phyloP scores from a whole-genome alignment of 2,329 filamentous ascomycete genomes.

The Phyllachora maydis region DNA sequence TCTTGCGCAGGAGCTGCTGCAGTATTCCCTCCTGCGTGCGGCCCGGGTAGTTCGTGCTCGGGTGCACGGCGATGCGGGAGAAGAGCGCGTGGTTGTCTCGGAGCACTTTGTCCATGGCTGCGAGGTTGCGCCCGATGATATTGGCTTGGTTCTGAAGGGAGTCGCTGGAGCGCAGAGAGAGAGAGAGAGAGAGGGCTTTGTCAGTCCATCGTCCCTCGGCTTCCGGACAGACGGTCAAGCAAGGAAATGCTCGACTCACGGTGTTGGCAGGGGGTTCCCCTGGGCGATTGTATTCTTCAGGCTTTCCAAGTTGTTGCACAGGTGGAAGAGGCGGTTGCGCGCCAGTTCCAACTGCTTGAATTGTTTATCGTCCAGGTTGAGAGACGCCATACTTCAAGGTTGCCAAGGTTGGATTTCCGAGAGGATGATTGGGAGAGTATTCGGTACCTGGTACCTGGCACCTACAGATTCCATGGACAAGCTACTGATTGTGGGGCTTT shows the following conservation, averaged over 20 bases:
- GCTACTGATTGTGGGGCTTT: no score
- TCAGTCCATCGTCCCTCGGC: no score
- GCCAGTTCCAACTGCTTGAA: slow-evolving; percentile 51
- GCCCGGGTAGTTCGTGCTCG: slow-evolving; percentile 54
- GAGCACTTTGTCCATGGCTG: slow-evolving; percentile 43
- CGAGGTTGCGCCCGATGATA: slow-evolving; percentile 52
- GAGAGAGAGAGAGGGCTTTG: no score
- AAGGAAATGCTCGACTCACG: slow-evolving; percentile 22
- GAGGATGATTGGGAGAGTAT: no score
- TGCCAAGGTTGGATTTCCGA: no score
- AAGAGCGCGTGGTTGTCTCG: slow-evolving; percentile 47
- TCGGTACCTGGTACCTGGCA: no score
- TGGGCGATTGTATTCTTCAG: slow-evolving; percentile 38
- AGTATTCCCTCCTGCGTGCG: slow-evolving; percentile 46
- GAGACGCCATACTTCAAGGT: slow-evolving; percentile 20
- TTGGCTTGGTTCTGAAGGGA: slow-evolving; percentile 52
- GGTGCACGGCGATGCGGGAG: slow-evolving; percentile 50
- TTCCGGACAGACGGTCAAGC: neutral
- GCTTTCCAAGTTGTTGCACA: slow-evolving; percentile 46
- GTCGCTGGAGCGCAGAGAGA: slow-evolving; percentile 21
- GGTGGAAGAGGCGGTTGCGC: slow-evolving; percentile 44
- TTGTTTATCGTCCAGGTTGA: slow-evolving; percentile 35
- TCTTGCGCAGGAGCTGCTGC: slow-evolving; percentile 57
- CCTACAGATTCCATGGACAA: no score
- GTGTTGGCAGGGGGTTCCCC: slow-evolving; percentile 44